Base-by-base conservation (phyloP, 768 basidiomycete species). In the Crucibulum laeve region DNA sequence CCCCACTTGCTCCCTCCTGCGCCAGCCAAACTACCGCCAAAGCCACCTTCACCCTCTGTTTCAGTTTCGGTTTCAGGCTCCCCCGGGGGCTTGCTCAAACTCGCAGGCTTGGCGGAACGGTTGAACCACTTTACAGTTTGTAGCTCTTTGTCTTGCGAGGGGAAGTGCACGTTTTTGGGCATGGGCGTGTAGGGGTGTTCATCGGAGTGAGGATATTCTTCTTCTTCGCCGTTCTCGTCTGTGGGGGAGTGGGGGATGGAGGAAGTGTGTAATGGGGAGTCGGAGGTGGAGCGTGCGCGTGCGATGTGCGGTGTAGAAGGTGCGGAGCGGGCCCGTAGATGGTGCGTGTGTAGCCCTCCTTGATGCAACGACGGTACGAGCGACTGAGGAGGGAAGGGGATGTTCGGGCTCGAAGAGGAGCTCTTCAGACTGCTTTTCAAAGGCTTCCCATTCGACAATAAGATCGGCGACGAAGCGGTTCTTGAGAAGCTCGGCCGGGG, bases 141-240 rank as follows among this genome's bases (percentile, higher is more conserved):
- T 18, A 88, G 68, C n/a, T 74, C 71, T 34, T 76, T 74, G 46
- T 77, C 70, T 38, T 76, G 72, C 0, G 79, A 72, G 10, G 91
- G 87, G 53, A 97, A 98, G 58, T 94, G 93, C 0, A 97, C 94
- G 40, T 81, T 85, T 68, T 95, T 95, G 1, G 77, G 79, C 10
- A 71, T 67, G 22, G 47, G 42, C 0, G 28, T 77, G 50, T 19
- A 26, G 42, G 5, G 42, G 43, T 25, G 30, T 15, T 2, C 25
- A 26, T 23, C 45, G 28, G 33, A 11, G 23, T n/a, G n/a, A n/a
- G n/a, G n/a, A n/a, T n/a, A n/a, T n/a, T n/a, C n/a, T n/a, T n/a
- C n/a, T n/a, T n/a, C n/a, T n/a, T n/a, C n/a, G n/a, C n/a, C n/a
- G n/a, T n/a, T 30, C 28, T 7, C n/a, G 8, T n/a, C 28, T 30